Percentiles rank a stretch among this genome's conserved stretches.
phyloP scores from a whole-genome alignment of 768 basidiomycete species.

The Pleurotus platypus region DNA sequence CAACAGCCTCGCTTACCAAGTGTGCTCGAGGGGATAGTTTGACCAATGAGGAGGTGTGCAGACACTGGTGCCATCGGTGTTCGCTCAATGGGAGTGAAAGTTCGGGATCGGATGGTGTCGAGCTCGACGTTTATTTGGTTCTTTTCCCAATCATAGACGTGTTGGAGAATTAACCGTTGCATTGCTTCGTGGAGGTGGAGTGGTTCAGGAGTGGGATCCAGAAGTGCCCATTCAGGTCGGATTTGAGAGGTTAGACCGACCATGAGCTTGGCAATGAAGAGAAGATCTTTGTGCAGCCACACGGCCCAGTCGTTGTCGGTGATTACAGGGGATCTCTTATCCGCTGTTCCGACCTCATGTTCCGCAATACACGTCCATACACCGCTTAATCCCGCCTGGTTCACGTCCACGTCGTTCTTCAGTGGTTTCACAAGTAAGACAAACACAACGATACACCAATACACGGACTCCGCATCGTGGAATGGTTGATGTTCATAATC shows the following conservation, averaged over 20 bases:
- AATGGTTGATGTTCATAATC: too few species aligned
- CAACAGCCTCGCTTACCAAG: background rate
- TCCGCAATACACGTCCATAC: too few species aligned
- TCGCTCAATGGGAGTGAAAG: background rate
- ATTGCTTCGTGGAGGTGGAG: conserved; percentile 9
- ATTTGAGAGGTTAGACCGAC: background rate
- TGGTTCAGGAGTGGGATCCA: background rate
- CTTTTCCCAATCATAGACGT: background rate
- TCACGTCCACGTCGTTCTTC: too few species aligned
- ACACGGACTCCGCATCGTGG: too few species aligned
- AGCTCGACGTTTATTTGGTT: background rate
- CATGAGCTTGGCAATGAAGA: background rate
- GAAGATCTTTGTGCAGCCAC: background rate
- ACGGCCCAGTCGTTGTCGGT: too few species aligned
- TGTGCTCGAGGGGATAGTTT: background rate
- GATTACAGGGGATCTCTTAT: too few species aligned
- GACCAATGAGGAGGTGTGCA: background rate
- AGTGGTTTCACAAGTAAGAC: too few species aligned
- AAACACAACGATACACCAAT: too few species aligned
- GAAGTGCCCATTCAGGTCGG: background rate
- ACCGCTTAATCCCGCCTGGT: too few species aligned
- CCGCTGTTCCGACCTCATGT: too few species aligned
- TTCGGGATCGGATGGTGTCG: background rate
- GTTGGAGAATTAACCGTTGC: background rate
- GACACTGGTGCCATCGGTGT: background rate